A percentile compares a stretch with the other conserved stretches of the same genome.
Evolutionary conservation across 768 basidiomycete species (phyloP).

Genomic region (Lactifluus piperatus): DNA sequence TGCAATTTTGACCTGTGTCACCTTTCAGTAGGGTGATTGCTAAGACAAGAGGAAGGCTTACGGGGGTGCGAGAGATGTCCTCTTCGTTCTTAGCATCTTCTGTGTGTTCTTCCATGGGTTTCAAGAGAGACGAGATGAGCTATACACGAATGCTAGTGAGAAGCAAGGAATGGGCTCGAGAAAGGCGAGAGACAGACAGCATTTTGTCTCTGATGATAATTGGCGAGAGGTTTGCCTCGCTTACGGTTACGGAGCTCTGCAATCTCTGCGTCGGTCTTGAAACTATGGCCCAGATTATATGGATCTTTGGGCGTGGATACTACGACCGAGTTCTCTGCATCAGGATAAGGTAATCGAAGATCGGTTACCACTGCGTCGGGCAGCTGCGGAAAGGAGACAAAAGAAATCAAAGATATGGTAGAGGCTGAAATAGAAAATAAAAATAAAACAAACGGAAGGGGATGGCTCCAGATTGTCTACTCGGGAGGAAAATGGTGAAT

Average conservation of each 20-base stretch:
- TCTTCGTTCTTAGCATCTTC: slow-evolving; percentile 69
- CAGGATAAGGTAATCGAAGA: slow-evolving; percentile 15
- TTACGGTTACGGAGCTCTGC: slow-evolving; percentile 48
- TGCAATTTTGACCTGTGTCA: slow-evolving; percentile 72
- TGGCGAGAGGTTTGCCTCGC: slow-evolving; percentile 53
- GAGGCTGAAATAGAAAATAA: background rate
- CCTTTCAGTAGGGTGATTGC: background rate
- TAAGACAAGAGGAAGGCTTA: slow-evolving; percentile 28
- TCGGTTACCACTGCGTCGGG: slow-evolving; percentile 16
- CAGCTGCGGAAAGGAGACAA: slow-evolving; percentile 4
- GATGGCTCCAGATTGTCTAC: background rate
- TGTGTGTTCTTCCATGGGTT: slow-evolving; percentile 85
- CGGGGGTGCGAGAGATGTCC: slow-evolving; percentile 56
- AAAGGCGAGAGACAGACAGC: slow-evolving; percentile 37
- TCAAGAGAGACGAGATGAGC: slow-evolving; percentile 83
- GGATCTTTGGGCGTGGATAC: slow-evolving; percentile 43
- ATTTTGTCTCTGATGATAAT: slow-evolving; percentile 67
- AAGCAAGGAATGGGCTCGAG: background rate
- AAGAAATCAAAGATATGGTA: background rate
- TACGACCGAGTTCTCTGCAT: slow-evolving; percentile 35
- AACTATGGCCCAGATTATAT: slow-evolving; percentile 50
- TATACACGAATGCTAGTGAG: slow-evolving; percentile 27
- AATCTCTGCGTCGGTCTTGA: slow-evolving; percentile 57
- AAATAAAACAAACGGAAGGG: background rate
- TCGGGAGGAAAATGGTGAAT: background rate